Percentiles rank a stretch among this genome's conserved stretches.
Evolutionary conservation across 768 basidiomycete genomes (phyloP).

Genomic region (Auriscalpium microsporum): DNA sequence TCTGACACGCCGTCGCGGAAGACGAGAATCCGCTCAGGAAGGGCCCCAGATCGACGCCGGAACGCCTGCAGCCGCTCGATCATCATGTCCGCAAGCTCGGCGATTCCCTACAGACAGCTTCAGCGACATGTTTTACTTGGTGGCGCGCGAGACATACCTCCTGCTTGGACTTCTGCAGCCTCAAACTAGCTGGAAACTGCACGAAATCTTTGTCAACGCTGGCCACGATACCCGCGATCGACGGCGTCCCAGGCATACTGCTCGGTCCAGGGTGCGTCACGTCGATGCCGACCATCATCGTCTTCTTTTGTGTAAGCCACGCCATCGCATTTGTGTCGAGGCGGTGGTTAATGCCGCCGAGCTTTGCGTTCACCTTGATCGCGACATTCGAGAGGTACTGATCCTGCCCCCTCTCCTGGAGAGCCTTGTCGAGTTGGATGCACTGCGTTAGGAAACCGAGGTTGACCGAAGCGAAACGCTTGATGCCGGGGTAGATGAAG

Average conservation of each 20-base stretch:
- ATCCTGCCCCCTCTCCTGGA: conserved; percentile 50
- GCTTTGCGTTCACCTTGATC: conserved; percentile 75
- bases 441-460: conserved; percentile 73
- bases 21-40: conserved; percentile 64
- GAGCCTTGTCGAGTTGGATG: conserved; percentile 57
- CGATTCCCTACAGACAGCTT: conserved; percentile 52
- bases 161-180: conserved; percentile 50
- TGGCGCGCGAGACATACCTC: conserved; percentile 21
- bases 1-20: conserved; percentile 82
- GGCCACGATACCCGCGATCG: conserved; percentile 77
- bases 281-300: conserved; percentile 83
- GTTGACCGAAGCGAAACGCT: conserved; percentile 65
- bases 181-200: conserved; percentile 69
- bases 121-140: neutral
- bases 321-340: conserved; percentile 45
- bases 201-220: conserved; percentile 62
- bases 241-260: conserved; percentile 64
- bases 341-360: conserved; percentile 72
- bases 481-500: conserved; percentile 74
- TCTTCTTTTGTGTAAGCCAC: conserved; percentile 58
- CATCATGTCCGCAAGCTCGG: conserved; percentile 57
- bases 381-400: conserved; percentile 81
- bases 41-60: conserved; percentile 33
- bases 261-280: conserved; percentile 72
- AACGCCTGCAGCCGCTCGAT: conserved; percentile 58